Evolutionary conservation across 1,284 basidiomycete genomes (phyloP), one percentile per base, ranked within the genome.

Genomic region (Schizophyllum amplum): DNA sequence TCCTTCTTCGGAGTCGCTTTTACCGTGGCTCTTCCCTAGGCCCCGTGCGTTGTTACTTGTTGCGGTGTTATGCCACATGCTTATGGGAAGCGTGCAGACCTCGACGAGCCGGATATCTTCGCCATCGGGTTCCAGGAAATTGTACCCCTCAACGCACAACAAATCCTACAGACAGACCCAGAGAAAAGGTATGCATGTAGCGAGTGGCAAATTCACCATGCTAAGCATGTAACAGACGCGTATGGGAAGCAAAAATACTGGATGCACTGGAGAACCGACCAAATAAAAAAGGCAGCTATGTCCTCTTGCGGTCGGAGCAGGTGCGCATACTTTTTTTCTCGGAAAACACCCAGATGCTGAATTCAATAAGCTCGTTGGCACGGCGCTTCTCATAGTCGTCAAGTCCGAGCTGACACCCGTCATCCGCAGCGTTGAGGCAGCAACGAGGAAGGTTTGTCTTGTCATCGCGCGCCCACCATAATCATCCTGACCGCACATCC

Each of bases 101-200:
- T 51, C 50, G 47, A 15, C 59, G 94, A 92, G 51, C 92, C 94
- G 6, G 94, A 97, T 68, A 83, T 98, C 58, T 87, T 96, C 67
- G 86, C 86, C n/a, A 74, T 98, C 26, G 92, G 91, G 1, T 98
- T 99, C 67, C 97, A 99, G 71, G 97, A 99, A 71, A 94, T 99
- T 55, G 97, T 99, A 0, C 94, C 94, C 46, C 80, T 99, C 48
- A 98, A 92, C 5, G 93, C 97, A 4, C 93, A 97, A 67, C 95
- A 98, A 69, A 98, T 99, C 54, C 81, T 96, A 21, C 92, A 97
- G 68, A 92, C 96, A 3, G 97, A 99, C 71, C 94, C 95, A 0
- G 94, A 94, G 65, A 96, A 95, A 75, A 84, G 85, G 92, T 88
- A 54, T 15, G 64, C 57, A 33, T 21, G 25, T 22, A 13, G 15